Percentiles rank a stretch among this genome's conserved stretches.
These are phyloP conservation scores for Zygoascus meyerae DNA, from an alignment of 1,139 yeast genomes.

Conservation along the genomic window DNA sequence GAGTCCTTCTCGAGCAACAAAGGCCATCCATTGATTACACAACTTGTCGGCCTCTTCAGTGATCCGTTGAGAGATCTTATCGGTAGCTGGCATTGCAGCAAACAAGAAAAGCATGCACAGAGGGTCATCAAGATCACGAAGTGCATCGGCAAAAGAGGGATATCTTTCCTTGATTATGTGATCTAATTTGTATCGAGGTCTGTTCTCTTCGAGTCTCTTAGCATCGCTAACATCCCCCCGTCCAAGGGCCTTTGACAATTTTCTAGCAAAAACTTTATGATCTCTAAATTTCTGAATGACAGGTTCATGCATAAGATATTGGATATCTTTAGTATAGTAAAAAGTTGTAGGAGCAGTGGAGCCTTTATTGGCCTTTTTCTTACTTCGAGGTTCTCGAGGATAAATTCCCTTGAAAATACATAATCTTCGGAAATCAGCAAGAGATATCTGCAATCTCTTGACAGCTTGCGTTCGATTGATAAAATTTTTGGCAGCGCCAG, in stretches of 20 bases:
- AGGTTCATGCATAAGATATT: slow-evolving; percentile 93
- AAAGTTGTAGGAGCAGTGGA: slow-evolving; percentile 94
- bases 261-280: slow-evolving; percentile 89
- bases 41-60: slow-evolving; percentile 81
- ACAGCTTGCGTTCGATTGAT: slow-evolving; percentile 95
- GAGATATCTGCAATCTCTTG: slow-evolving; percentile 81
- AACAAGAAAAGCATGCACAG: slow-evolving; percentile 90
- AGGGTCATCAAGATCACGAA: slow-evolving; percentile 93
- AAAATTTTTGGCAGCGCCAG: slow-evolving; percentile 90
- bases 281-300: slow-evolving; percentile 87
- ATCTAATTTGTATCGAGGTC: slow-evolving; percentile 83
- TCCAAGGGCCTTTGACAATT: slow-evolving; percentile 83
- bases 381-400: slow-evolving; percentile 95
- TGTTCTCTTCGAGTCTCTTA: slow-evolving; percentile 68
- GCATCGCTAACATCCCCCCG: slow-evolving; percentile 91
- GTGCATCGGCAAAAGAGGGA: slow-evolving; percentile 87
- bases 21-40: slow-evolving; percentile 95
- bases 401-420: slow-evolving; percentile 89
- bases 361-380: slow-evolving; percentile 96
- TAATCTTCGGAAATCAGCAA: slow-evolving; percentile 96
- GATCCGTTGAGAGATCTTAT: slow-evolving; percentile 68
- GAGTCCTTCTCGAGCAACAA: slow-evolving; percentile 75
- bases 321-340: slow-evolving; percentile 90
- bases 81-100: slow-evolving; percentile 93
- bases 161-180: slow-evolving; percentile 91